phyloP scores from a whole-genome alignment of 768 basidiomycete genomes.

The Xerocomus potaroensis region DNA sequence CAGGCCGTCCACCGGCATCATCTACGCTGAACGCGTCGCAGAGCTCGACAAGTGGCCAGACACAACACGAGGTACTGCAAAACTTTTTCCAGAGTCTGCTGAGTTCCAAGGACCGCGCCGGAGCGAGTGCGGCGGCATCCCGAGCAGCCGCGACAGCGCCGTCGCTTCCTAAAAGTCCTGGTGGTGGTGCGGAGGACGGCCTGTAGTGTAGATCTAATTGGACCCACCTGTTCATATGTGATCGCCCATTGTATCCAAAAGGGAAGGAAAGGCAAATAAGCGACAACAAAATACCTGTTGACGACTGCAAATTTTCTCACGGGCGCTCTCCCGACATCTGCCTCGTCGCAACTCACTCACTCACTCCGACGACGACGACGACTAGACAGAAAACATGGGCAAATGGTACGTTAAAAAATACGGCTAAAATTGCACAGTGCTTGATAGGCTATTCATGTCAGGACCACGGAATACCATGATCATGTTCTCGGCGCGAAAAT shows the following conservation, averaged over 20 bases:
- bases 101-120: slow-evolving; percentile 58
- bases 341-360: slow-evolving; percentile 21
- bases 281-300: slow-evolving; percentile 18
- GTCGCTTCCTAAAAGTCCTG: slow-evolving; percentile 34
- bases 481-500: slow-evolving; percentile 72
- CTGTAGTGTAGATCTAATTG: not conserved
- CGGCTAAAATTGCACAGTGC: too few species aligned
- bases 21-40: slow-evolving; percentile 36
- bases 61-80: slow-evolving; percentile 79
- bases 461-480: slow-evolving; percentile 71
- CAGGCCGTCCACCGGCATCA: slow-evolving; percentile 36
- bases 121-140: slow-evolving; percentile 31
- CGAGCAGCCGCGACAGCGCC: slow-evolving; percentile 16
- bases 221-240: not conserved
- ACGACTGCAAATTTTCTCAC: slow-evolving; percentile 19
- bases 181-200: slow-evolving; percentile 17
- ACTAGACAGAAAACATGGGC: slow-evolving; percentile 47
- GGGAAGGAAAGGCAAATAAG: slow-evolving; percentile 11
- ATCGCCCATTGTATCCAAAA: not conserved
- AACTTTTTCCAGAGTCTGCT: slow-evolving; percentile 85
- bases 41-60: slow-evolving; percentile 52
- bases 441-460: slow-evolving; percentile 23
- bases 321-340: slow-evolving; percentile 18
- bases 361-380: slow-evolving; percentile 6
- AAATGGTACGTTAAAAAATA: slow-evolving; percentile 65